Base-by-base conservation (phyloP, 805 yeast species). In the Yarrowia yakushimensis region DNA sequence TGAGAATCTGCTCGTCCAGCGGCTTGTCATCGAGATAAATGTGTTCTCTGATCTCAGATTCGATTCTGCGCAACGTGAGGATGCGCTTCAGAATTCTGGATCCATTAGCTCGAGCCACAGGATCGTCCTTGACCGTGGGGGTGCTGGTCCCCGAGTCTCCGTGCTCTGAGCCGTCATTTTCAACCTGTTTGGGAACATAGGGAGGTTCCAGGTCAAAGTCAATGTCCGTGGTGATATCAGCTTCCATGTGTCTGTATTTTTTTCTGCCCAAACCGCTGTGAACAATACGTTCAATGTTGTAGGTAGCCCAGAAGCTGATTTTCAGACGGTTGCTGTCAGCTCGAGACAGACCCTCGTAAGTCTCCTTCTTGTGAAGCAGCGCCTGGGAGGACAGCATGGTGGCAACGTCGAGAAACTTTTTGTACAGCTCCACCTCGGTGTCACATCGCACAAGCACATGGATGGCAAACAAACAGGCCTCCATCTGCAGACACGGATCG, bases 361-460 rank as follows among this genome's bases (percentile, higher is more conserved):
- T 60, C 43, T 60, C 43, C 28, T 36, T 50, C 42, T 37, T 45
- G 63, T 43, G 60, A 27, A 60, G 12, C 45, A n/a, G 10, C 2
- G 33, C 28, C 25, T 33, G 23, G 10, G 39, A 28, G 3, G 61
- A 60, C 41, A 60, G 30, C 43, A 37, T 34, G 41, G 60, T 34
- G 18, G 60, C 62, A 15, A 43, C 18, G n/a, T 60, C 61, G 8
- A 55, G 48, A 18, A 55, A 55, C 39, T 55, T 55, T 22, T 55
- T 55, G 61, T 55, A 55, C 46, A 55, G 48, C 37, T 55, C 61
- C 22, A 55, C 61, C 39, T 85, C 88, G 57, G 81, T 76, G 67
- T 85, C 88, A 2, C 87, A 83, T 69, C 88, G 75, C 60, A 84
- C 81, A 60, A 85, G 73, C 64, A 84, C 83, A 20, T 82, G 76